phyloP scores from a whole-genome alignment of 2,329 filamentous ascomycete species.

The Colletotrichum somersetense region DNA sequence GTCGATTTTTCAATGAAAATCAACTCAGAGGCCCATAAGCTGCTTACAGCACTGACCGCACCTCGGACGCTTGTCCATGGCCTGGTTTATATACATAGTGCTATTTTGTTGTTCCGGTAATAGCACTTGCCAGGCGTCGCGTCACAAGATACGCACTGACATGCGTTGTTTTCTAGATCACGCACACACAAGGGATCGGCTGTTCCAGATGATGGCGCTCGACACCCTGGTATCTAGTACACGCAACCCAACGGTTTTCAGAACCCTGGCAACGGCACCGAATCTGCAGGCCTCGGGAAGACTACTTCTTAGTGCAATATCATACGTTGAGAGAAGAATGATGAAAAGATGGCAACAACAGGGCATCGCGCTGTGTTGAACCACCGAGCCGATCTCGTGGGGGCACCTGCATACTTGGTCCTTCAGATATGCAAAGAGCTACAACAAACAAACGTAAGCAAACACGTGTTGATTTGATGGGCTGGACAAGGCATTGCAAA shows the following conservation, averaged over 20 bases:
- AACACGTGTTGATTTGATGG: conserved; percentile 7
- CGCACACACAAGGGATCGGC: conserved; percentile 2
- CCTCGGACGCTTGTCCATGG: not conserved
- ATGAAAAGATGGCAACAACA: not conserved
- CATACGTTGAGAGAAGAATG: not conserved
- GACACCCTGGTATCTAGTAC: not conserved
- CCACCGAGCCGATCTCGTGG: conserved; percentile 1
- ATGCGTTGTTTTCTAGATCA: not conserved
- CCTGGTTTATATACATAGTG: no score
- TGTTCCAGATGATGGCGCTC: not conserved
- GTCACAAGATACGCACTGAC: conserved; percentile 2
- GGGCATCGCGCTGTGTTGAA: not conserved
- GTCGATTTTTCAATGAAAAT: no score
- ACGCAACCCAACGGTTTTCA: not conserved
- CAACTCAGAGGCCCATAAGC: not conserved
- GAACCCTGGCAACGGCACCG: not conserved
- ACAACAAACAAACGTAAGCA: conserved; percentile 11
- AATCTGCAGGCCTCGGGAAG: not conserved
- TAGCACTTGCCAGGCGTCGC: not conserved
- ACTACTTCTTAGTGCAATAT: not conserved
- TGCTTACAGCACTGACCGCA: not conserved
- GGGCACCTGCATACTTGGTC: not conserved
- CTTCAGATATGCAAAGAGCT: conserved; percentile 14
- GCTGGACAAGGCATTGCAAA: not conserved
- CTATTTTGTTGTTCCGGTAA: not conserved